Base-by-base conservation (phyloP, 306 rosid genomes). In the Abrus precatorius region DNA sequence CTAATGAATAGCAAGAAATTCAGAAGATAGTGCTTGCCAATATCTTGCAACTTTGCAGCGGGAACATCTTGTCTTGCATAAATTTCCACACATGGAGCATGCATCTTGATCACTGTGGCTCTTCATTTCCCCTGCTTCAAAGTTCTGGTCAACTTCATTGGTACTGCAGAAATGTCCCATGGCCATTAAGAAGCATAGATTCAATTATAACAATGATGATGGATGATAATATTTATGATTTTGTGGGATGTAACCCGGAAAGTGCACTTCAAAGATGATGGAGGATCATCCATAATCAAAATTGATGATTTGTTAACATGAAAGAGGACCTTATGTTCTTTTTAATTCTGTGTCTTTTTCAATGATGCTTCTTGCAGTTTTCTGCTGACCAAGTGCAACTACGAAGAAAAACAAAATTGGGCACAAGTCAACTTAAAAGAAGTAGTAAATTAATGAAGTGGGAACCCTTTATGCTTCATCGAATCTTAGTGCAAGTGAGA, bases 31-130 rank as follows among this genome's bases (percentile, higher is more conserved):
- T 7, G 6, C 33, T 54, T 54, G 10, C 61, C 61, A 54, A 54
- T 54, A 54, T 54, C 61, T 54, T 54, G 61, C 61, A 54, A 2
- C 10, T 20, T 54, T 54, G 61, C 61, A 54, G 9, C 61, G 61
- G 4, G 61, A 14, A 14, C 61, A 54, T 33, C 32, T 54, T 14
- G 61, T 54, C 2, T 54, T 54, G 61, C 32, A 54, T 54, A 27
- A 54, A 14, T 54, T 20, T 14, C 61, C 61, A 54, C 61, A 54
- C 61, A 54, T 2, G 61, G 9, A 14, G 33, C 61, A 54, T 54
- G 32, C 61, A 54, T 20, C 57, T 52, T 52, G 57, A 52, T 52
- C 57, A 44, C 1, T 44, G 48, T 5, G 40, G 3, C 40, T 36
- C 40, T 36, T 43, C 5, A 43, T 1, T 43, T 43, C 47, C 47